These are phyloP conservation scores for Tetrahymena malaccensis DNA, from an alignment of 73 alveolate species.

Conservation along the genomic window DNA sequence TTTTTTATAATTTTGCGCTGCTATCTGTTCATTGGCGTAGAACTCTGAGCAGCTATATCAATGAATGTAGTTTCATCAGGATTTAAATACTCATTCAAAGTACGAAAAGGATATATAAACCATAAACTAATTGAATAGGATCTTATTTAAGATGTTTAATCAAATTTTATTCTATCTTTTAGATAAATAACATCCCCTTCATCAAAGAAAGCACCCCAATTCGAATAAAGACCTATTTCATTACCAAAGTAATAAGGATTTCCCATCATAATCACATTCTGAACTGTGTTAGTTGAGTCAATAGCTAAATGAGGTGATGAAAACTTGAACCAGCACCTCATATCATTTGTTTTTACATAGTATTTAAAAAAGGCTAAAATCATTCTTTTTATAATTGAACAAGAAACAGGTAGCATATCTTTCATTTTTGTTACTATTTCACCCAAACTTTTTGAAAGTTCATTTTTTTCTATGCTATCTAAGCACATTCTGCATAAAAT, in stretches of 20 bases:
- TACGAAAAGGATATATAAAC: background rate
- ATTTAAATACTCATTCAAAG: background rate
- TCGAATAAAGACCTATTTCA: background rate
- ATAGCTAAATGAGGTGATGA: background rate
- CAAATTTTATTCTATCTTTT: background rate
- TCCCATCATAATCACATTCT: background rate
- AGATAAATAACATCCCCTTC: background rate
- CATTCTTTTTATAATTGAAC: background rate
- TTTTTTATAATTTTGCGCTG: background rate
- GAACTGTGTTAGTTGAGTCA: background rate
- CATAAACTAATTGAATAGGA: background rate
- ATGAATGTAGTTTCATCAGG: background rate
- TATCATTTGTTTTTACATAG: background rate
- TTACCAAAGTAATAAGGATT: background rate
- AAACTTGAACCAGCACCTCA: background rate
- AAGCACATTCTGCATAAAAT: background rate
- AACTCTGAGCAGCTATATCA: background rate
- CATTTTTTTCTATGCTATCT: background rate
- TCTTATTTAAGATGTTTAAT: background rate
- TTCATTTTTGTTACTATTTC: background rate
- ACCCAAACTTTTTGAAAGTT: background rate
- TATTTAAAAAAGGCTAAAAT: background rate
- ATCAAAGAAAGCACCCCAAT: background rate
- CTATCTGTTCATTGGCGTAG: background rate
- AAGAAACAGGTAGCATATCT: background rate